phyloP scores from a whole-genome alignment of 2,329 filamentous ascomycete species.

The Diatrype stigma region DNA sequence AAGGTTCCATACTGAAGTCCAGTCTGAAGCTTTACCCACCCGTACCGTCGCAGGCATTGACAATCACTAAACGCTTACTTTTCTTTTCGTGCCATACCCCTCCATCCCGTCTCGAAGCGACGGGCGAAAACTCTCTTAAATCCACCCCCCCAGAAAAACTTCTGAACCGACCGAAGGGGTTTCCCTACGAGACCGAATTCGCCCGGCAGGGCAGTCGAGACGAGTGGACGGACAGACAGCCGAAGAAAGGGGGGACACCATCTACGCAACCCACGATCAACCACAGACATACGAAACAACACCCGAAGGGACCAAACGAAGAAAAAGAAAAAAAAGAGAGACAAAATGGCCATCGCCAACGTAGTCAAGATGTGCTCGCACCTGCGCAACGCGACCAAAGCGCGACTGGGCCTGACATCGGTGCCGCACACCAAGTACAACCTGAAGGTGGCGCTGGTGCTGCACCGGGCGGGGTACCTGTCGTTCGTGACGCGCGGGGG shows the following conservation, averaged over 20 bases:
- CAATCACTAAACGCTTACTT: too few species aligned
- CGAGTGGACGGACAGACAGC: background rate
- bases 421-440: slow-evolving; percentile 78
- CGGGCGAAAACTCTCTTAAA: too few species aligned
- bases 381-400: slow-evolving; percentile 81
- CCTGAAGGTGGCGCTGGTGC: slow-evolving; percentile 67
- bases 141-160: too few species aligned
- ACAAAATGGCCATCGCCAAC: slow-evolving; percentile 65
- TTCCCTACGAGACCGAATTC: background rate
- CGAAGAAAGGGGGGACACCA: background rate
- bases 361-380: slow-evolving; percentile 82
- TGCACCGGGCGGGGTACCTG: slow-evolving; percentile 81
- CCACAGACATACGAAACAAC: too few species aligned
- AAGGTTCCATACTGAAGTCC: too few species aligned
- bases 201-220: background rate
- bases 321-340: background rate
- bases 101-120: too few species aligned
- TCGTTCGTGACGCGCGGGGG: slow-evolving; percentile 72
- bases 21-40: too few species aligned
- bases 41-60: too few species aligned
- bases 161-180: too few species aligned
- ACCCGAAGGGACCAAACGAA: background rate
- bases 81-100: too few species aligned
- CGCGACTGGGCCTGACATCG: slow-evolving; percentile 80
- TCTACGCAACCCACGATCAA: too few species aligned